Evolutionary conservation across 495 filamentous ascomycete genomes (phyloP), one percentile per base, ranked within the genome.

Genomic region (Penicillium salamii): DNA sequence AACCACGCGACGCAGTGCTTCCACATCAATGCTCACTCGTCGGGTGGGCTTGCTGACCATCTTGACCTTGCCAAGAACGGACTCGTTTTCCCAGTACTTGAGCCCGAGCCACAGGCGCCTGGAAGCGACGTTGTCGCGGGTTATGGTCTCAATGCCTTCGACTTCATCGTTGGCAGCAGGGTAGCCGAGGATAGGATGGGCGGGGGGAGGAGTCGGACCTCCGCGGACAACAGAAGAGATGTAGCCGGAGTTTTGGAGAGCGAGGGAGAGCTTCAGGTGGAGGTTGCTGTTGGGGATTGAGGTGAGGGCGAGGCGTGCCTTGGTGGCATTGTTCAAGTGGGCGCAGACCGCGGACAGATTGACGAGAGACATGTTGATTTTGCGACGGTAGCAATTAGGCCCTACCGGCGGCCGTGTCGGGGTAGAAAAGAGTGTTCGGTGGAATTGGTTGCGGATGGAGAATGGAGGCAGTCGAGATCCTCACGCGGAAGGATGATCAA

Each of bases 311-410:
- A 98, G 83, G 1, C 87, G 87, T 6, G 88, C 91, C 63, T 85
- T 85, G 40, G 88, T 85, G 59, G 88, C 88, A 76, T 98, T 98
- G 74, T 96, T 90, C 31, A 98, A 79, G 77, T 97, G 93, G 42
- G 90, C 89, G 73, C 89, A 95, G 59, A 90, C 80, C 77, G 92
- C 68, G 43, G 83, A 71, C 58, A 97, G 80, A 68, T 83, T 82
- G 62, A 82, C 77, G 74, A 98, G 84, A 62, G 90, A 95, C 93
- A 97, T 97, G 40, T 56, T 69, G 59, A 47, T 35, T 39, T 55
- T 38, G 46, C 28, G 39, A 26, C n/a, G 51, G 52, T 50, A 69
- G 58, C 61, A 49, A 58, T 55, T 50, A 39, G 49, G 54, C 50
- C 40, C 61, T 54, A 56, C 46, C 32, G 61, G 55, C 36, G 52